Evolutionary conservation across 352 stramenopile species (phyloP), one percentile per base, ranked within the genome.

Genomic region (Phytophthora fragariae): DNA sequence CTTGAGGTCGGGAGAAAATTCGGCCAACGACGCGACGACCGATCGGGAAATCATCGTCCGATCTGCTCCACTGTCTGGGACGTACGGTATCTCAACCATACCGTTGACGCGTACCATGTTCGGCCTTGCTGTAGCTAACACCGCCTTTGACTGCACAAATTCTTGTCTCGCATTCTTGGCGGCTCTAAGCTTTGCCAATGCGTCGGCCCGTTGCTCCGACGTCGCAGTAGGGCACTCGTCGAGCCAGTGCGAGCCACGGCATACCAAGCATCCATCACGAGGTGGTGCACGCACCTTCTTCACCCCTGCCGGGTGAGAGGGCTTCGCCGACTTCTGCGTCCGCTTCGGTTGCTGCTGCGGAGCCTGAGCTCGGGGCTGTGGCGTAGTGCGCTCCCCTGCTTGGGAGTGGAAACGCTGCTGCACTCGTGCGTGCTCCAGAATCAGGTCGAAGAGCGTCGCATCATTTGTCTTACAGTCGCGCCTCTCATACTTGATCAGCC

Each of bases 391-490:
- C 29, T 47, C 44, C 35, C 9, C 11, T 41, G 35, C 11, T 2
- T 41, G 35, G 0, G 35, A 12, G 11, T 41, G 35, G 35, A 41
- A 41, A 12, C 9, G 35, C 11, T 41, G 35, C 35, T 41, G 35
- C 9, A 41, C 35, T 12, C 35, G 35, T 10, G 35, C 35, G 24
- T 69, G 62, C n/a, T 49, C 62, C 8, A 56, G 24, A 5, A 62
- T 57, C 8, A 62, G 27, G 17, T 57, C 44, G 21, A 62, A 69
- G 2, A 62, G 27, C 9, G 39, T 24, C 19, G 56, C 41, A 29
- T 57, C 62, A n/a, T 69, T 27, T 0, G 54, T 69, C 29, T 56
- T 62, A n/a, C 53, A 69, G 39, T 69, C 62, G 10, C 39, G 62
- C 3, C 53, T 31, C 27, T 69, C 62, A 24, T 35, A 35, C 50